Evolutionary conservation across 768 basidiomycete species (phyloP).

Genomic region (Boletus edulis): DNA sequence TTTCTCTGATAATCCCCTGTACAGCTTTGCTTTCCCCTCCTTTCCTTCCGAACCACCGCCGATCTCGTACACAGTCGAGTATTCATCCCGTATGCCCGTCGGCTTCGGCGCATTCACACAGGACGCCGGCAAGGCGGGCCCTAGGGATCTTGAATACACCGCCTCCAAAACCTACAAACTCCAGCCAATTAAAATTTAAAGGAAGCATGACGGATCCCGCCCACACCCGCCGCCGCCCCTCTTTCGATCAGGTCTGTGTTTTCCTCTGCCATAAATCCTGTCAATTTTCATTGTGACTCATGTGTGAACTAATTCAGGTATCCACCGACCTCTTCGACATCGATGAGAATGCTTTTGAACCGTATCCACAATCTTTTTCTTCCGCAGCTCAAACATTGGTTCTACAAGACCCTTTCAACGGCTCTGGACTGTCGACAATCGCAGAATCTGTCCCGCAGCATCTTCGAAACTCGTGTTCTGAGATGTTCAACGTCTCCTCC

Average conservation of each 20-base stretch:
- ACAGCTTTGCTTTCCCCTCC: slow-evolving; percentile 58
- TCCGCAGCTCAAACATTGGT: slow-evolving; percentile 33
- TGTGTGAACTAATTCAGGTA: slow-evolving; percentile 31
- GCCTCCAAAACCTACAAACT: slow-evolving; percentile 59
- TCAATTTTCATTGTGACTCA: slow-evolving; percentile 18
- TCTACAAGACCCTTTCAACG: slow-evolving; percentile 45
- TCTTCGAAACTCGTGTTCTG: slow-evolving; percentile 18
- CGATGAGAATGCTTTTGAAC: slow-evolving; percentile 66
- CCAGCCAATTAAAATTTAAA: slow-evolving; percentile 57
- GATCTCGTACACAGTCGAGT: slow-evolving; percentile 60
- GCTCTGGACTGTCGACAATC: slow-evolving; percentile 32
- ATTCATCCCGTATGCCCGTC: slow-evolving; percentile 34
- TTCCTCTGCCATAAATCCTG: neutral
- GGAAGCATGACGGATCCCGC: slow-evolving; percentile 75
- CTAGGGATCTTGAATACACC: slow-evolving; percentile 50
- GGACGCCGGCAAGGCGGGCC: slow-evolving; percentile 35
- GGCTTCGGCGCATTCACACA: slow-evolving; percentile 25
- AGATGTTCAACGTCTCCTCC: slow-evolving; percentile 20
- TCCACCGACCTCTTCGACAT: slow-evolving; percentile 68
- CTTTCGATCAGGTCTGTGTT: slow-evolving; percentile 40
- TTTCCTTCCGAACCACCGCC: slow-evolving; percentile 52
- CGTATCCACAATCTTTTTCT: slow-evolving; percentile 40
- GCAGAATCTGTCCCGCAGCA: slow-evolving; percentile 28
- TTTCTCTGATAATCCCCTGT: slow-evolving; percentile 15
- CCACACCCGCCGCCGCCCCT: slow-evolving; percentile 41